A percentile compares a stretch with the other conserved stretches of the same genome.
phyloP scores from a whole-genome alignment of 2,329 filamentous ascomycete species.

The Colletotrichum sp. region DNA sequence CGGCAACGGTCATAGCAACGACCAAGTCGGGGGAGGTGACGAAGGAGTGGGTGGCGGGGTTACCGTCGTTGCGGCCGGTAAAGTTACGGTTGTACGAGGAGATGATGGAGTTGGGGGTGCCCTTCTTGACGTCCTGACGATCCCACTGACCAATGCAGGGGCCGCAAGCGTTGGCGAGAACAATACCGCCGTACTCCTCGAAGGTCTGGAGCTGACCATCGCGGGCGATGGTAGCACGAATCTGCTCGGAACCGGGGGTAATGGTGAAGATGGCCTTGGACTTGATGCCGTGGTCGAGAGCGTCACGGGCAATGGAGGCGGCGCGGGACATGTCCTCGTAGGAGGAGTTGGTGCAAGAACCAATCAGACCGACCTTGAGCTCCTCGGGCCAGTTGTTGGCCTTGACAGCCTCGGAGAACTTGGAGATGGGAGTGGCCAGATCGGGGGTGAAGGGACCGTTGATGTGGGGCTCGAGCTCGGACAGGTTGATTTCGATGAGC shows the following conservation, averaged over 20 bases:
- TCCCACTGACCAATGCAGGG: constrained; percentile 97
- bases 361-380: constrained; percentile 95
- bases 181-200: constrained; percentile 93
- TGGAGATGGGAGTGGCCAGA: constrained; percentile 95
- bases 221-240: constrained; percentile 88
- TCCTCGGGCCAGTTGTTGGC: constrained; percentile 96
- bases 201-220: constrained; percentile 94
- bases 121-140: constrained; percentile 91
- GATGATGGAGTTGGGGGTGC: constrained; percentile 93
- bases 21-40: constrained; percentile 91
- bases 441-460: constrained; percentile 99
- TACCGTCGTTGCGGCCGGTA: constrained; percentile 95
- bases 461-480: constrained; percentile 94
- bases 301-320: constrained; percentile 89
- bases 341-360: constrained; percentile 94
- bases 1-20: constrained; percentile 84
- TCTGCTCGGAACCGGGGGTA: constrained; percentile 96
- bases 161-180: constrained; percentile 94
- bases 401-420: constrained; percentile 94
- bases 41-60: constrained; percentile 93
- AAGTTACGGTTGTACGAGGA: constrained; percentile 99
- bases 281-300: constrained; percentile 91
- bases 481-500: constrained; percentile 94
- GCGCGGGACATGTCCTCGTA: constrained; percentile 92
- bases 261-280: constrained; percentile 93